phyloP scores from a whole-genome alignment of 495 filamentous ascomycete genomes.

The Neurospora sp. region DNA sequence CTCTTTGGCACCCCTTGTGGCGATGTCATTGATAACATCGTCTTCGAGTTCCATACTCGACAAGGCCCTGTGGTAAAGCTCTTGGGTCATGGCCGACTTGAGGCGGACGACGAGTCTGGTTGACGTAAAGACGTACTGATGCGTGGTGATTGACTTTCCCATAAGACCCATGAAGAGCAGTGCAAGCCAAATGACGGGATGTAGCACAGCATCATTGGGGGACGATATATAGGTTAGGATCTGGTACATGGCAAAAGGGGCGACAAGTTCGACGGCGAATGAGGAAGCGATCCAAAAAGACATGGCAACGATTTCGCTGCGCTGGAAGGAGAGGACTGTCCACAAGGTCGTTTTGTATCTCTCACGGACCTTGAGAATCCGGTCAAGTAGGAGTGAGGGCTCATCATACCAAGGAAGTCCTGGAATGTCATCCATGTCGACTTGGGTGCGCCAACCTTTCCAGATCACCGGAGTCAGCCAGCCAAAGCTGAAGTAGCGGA shows the following conservation, averaged over 20 bases:
- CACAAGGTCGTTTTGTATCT: conserved; percentile 31
- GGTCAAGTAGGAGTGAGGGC: conserved; percentile 29
- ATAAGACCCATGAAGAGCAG: conserved; percentile 36
- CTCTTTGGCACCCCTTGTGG: conserved; percentile 16
- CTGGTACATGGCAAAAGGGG: conserved; percentile 36
- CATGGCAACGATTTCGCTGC: conserved; percentile 30
- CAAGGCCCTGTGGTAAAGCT: conserved; percentile 41
- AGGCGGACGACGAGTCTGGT: conserved; percentile 37
- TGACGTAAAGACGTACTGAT: conserved; percentile 40
- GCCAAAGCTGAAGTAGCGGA: conserved; percentile 38
- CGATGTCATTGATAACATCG: conserved; percentile 26
- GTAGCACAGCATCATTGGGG: conserved; percentile 22
- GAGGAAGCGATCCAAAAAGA: conserved; percentile 22
- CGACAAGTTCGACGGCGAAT: conserved; percentile 29
- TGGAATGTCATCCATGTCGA: conserved; percentile 37
- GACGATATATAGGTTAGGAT: conserved; percentile 31
- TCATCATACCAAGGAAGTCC: conserved; percentile 42
- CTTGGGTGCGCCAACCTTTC: conserved; percentile 28
- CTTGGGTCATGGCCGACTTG: conserved; percentile 38
- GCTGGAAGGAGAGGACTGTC: conserved; percentile 29
- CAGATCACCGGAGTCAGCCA: conserved; percentile 39
- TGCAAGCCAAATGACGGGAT: conserved; percentile 35
- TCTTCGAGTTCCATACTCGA: conserved; percentile 34
- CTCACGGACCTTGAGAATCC: conserved; percentile 27
- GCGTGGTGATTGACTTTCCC: conserved; percentile 30